Evolutionary conservation across 306 rosid species (phyloP).

Genomic region (Medicago lupulina): DNA sequence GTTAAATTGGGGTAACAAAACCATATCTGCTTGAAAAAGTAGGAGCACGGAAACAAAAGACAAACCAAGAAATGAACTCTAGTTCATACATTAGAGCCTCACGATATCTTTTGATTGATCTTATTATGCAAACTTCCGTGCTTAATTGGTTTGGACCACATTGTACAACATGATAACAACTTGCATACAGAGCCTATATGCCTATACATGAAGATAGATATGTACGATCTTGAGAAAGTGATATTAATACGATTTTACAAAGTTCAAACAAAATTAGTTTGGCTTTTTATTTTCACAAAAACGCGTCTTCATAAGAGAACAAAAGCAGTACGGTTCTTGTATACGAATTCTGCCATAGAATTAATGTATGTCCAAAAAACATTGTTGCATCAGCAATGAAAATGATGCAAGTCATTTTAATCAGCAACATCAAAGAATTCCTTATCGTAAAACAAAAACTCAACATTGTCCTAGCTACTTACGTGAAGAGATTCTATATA

Average conservation of each 20-base stretch:
- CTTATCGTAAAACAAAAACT: background rate
- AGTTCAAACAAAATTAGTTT: constrained; percentile 20
- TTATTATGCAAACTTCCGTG: constrained; percentile 36
- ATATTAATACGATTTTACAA: background rate
- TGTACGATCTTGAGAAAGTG: constrained; percentile 27
- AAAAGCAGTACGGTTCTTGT: constrained; percentile 41
- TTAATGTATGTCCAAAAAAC: constrained; percentile 1
- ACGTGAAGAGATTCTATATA: background rate
- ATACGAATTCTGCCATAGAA: constrained; percentile 20
- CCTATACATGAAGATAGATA: background rate
- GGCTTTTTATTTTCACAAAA: constrained; percentile 3
- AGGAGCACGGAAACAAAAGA: constrained; percentile 14
- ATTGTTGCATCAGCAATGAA: constrained; percentile 4
- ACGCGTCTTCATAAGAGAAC: constrained; percentile 21
- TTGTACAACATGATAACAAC: constrained; percentile 30
- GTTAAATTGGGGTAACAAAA: constrained; percentile 21
- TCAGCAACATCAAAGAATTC: constrained; percentile 3
- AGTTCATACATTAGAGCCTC: constrained; percentile 8
- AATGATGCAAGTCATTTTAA: background rate
- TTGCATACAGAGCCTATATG: constrained; percentile 4
- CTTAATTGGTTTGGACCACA: constrained; percentile 38
- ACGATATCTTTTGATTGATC: background rate
- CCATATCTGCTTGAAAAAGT: constrained; percentile 29
- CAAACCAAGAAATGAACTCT: constrained; percentile 9
- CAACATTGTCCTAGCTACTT: background rate